Base-by-base conservation (phyloP, 805 yeast genomes). In the Kuraishia borneana region DNA sequence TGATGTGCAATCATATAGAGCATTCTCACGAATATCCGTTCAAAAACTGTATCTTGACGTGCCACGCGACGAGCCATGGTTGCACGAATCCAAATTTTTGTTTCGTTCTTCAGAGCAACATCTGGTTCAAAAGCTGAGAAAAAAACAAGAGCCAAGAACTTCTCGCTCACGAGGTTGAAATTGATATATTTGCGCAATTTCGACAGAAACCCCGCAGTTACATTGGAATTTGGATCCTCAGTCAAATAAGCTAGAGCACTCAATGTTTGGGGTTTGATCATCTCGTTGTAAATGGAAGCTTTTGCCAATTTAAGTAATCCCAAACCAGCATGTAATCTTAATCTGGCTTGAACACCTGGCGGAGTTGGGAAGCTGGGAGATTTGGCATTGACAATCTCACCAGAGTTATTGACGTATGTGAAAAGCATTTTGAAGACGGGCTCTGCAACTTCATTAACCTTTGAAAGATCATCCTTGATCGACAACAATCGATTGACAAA, bases 101-200 rank as follows among this genome's bases (percentile, higher is more conserved):
- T 67, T 27, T 71, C 68, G 2, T 56, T 51, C 39, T 64, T 70
- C 26, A 84, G 48, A 1, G 53, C 53, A 3, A 44, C 45, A 20
- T 70, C 67, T 0, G 94, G 89, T 47, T 87, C 96, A 47, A 73
- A 76, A 1, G 92, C 94, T 44, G 70, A 63, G 48, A 83, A 79
- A 49, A 80, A 83, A 1, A 83, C 58, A 17, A 83, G 50, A 1
- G 85, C 77, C 29, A 81, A 46, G 45, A 76, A 84, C 39, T 73
- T 66, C 36, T 76, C 77, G 1, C 94, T 73, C 3, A 85, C 63
- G 7, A 50, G 41, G 33, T 67, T 74, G 18, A 56, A 53, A 19
- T 76, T 65, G 32, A 82, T 54, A 35, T 63, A 61, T 23, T 63
- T 63, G 39, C 76, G 71, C 39, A 83, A 44, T 23, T 61, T 60